Conservation (phyloP, 1,284 basidiomycete species). For the Leccinum pallidistipes region DNA sequence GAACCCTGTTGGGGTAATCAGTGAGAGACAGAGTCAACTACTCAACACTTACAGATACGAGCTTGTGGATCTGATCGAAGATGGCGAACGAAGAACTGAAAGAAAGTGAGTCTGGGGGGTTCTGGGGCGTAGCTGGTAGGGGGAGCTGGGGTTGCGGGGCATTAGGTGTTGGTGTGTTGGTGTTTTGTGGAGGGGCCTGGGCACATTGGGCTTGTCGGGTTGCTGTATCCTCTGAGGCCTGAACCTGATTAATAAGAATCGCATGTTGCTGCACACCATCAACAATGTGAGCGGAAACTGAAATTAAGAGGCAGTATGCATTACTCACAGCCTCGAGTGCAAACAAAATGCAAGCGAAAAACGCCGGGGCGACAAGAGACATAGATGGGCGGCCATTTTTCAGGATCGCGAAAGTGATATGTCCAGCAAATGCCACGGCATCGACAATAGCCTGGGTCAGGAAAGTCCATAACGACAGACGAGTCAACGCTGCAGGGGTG, state of each 20-base stretch:
- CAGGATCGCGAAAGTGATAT: conserved; percentile 82
- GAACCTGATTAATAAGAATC: conserved; percentile 76
- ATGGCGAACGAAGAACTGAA: conserved; percentile 54
- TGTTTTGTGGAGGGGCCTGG: conserved; percentile 8
- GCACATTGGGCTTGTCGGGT: conserved; percentile 23
- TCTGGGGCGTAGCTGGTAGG: conserved; percentile 17
- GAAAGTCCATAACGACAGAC: conserved; percentile 81
- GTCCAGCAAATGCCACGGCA: conserved; percentile 79
- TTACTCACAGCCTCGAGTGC: conserved; percentile 68
- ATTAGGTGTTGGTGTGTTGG: not conserved
- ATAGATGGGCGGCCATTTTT: conserved; percentile 78
- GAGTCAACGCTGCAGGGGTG: conserved; percentile 76
- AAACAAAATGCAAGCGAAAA: conserved; percentile 71
- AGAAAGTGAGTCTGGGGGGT: conserved; percentile 38
- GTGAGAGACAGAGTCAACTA: not conserved
- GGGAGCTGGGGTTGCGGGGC: conserved; percentile 20
- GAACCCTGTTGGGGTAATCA: conserved; percentile 49
- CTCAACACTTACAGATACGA: conserved; percentile 55
- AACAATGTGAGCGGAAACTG: conserved; percentile 1
- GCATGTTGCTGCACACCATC: conserved; percentile 70
- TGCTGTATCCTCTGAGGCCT: conserved; percentile 70
- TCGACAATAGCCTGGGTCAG: conserved; percentile 76
- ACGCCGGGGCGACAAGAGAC: conserved; percentile 79
- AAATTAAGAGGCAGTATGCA: not conserved
- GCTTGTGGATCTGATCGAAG: conserved; percentile 69